A percentile compares a stretch with the other conserved stretches of the same genome.
Evolutionary conservation across 169 alveolate genomes (phyloP).

Genomic region (Babesia gibsoni): DNA sequence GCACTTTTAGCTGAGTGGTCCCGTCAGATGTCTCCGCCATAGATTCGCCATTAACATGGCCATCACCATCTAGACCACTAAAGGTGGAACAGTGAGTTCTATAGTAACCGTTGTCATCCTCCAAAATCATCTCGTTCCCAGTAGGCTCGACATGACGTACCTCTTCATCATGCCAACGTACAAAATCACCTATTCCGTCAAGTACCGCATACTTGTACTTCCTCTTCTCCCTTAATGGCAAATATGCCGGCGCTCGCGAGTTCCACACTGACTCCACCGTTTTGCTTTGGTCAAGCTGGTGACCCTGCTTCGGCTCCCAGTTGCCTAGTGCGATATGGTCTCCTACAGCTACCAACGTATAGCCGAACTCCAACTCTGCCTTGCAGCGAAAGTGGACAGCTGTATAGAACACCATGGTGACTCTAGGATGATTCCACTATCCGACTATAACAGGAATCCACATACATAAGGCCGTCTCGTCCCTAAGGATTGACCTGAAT

Average conservation of each 20-base stretch:
- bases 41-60: background rate
- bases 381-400: slow-evolving; percentile 61
- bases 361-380: slow-evolving; percentile 44
- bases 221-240: slow-evolving; percentile 49
- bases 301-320: slow-evolving; percentile 30
- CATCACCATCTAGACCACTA: background rate
- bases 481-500: too few species aligned
- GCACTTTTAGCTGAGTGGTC: background rate
- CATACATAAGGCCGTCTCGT: too few species aligned
- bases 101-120: slow-evolving; percentile 65
- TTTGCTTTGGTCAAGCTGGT: slow-evolving; percentile 20
- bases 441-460: too few species aligned
- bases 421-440: too few species aligned
- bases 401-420: slow-evolving; percentile 46
- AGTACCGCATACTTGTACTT: slow-evolving; percentile 61
- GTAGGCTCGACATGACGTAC: slow-evolving; percentile 55
- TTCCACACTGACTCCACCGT: slow-evolving; percentile 58
- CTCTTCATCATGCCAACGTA: slow-evolving; percentile 52
- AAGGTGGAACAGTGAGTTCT: slow-evolving; percentile 32
- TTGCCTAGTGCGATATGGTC: slow-evolving; percentile 50
- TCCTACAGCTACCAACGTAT: slow-evolving; percentile 53
- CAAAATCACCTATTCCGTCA: slow-evolving; percentile 39
- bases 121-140: slow-evolving; percentile 64
- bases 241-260: slow-evolving; percentile 53
- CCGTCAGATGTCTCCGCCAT: background rate